These are phyloP conservation scores for Wickerhamiella nectarea DNA, from an alignment of 805 yeast species.

Conservation along the genomic window DNA sequence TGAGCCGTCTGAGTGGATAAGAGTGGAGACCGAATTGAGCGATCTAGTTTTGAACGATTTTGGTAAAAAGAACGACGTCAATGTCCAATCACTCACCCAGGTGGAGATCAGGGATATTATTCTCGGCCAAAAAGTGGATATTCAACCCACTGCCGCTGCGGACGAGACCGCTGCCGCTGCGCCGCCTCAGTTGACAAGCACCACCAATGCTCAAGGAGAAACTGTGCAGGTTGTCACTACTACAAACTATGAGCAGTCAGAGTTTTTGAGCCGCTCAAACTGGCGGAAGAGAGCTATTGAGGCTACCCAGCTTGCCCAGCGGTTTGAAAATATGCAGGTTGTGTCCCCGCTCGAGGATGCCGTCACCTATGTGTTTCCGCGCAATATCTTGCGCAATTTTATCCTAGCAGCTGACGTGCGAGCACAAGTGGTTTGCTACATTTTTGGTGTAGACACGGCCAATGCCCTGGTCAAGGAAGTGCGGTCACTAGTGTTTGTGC, in stretches of 20 bases:
- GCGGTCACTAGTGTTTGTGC: conserved; percentile 59
- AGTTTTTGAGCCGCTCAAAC: conserved; percentile 71
- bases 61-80: conserved; percentile 72
- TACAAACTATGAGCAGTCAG: conserved; percentile 69
- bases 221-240: conserved; percentile 91
- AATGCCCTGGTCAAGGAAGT: conserved; percentile 63
- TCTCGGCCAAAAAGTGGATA: conserved; percentile 76
- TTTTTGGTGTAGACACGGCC: conserved; percentile 52
- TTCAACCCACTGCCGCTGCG: conserved; percentile 50
- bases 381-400: conserved; percentile 62
- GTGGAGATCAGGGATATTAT: conserved; percentile 88
- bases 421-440: conserved; percentile 65
- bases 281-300: conserved; percentile 87
- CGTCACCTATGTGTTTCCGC: conserved; percentile 66
- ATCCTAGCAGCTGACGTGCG: conserved; percentile 69
- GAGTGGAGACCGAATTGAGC: conserved; percentile 73
- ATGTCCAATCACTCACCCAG: conserved; percentile 77
- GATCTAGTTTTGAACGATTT: conserved; percentile 79
- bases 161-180: conserved; percentile 45
- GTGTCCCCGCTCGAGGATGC: conserved; percentile 40
- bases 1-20: conserved; percentile 80
- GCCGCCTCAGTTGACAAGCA: conserved; percentile 67
- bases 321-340: conserved; percentile 63
- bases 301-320: conserved; percentile 53
- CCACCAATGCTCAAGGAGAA: conserved; percentile 89